These are phyloP conservation scores for Mycosarcoma maydis DNA, from an alignment of 1,284 basidiomycete genomes.

Conservation along the genomic window DNA sequence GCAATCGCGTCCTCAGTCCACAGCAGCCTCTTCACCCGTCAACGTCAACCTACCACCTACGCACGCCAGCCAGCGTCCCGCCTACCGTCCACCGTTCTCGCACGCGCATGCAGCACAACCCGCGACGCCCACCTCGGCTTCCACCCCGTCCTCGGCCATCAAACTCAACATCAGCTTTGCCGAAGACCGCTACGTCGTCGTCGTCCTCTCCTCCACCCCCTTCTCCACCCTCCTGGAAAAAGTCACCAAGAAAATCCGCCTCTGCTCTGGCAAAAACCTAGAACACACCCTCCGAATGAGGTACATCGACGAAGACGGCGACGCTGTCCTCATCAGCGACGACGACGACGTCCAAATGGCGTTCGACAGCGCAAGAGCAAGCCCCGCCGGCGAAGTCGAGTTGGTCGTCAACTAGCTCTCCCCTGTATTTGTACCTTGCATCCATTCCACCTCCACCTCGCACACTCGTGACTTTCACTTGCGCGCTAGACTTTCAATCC, in stretches of 20 bases:
- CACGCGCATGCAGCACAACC: slow-evolving; percentile 3
- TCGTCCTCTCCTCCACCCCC: slow-evolving; percentile 80
- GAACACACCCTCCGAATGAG: slow-evolving; percentile 40
- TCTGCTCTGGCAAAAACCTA: slow-evolving; percentile 65
- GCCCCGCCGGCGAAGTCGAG: slow-evolving; percentile 41
- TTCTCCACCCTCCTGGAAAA: slow-evolving; percentile 85
- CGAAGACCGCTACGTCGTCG: slow-evolving; percentile 90
- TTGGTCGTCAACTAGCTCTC: slow-evolving; percentile 24
- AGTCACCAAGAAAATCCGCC: slow-evolving; percentile 88
- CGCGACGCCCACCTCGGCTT: not conserved
- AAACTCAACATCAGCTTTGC: slow-evolving; percentile 76
- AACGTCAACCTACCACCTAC: slow-evolving; percentile 22
- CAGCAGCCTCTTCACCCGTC: slow-evolving; percentile 55
- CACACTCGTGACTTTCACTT: too few relatives aligned
- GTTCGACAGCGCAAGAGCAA: slow-evolving; percentile 38
- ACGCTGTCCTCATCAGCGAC: slow-evolving; percentile 59
- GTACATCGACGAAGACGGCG: slow-evolving; percentile 65
- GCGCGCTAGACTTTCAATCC: too few relatives aligned
- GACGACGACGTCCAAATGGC: slow-evolving; percentile 66
- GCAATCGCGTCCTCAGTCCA: slow-evolving; percentile 49
- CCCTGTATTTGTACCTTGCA: not conserved
- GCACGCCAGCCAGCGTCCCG: not conserved
- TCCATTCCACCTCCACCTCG: not conserved
- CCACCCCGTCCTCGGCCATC: slow-evolving; percentile 49
- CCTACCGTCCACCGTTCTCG: not conserved